phyloP scores from a whole-genome alignment of 176 grass and related monocot genomes.

The Triticum turgidum region DNA sequence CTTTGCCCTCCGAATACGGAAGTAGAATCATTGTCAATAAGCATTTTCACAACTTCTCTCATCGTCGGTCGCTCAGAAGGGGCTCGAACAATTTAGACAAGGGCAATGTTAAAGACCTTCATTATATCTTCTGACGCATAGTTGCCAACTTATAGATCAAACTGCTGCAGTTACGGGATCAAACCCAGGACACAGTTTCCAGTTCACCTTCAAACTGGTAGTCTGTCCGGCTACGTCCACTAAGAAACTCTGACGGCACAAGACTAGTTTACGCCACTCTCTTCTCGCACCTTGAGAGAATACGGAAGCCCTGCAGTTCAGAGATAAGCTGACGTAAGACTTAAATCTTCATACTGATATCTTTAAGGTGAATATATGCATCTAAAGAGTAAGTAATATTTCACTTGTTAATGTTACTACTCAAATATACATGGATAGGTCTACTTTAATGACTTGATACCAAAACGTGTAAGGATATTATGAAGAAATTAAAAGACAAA shows the following conservation, averaged over 20 bases:
- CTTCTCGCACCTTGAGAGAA: conserved; percentile 55
- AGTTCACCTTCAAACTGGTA: conserved; percentile 38
- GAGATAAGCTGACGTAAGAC: conserved; percentile 21
- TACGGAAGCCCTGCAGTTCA: conserved; percentile 60
- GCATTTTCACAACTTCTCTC: conserved; percentile 84
- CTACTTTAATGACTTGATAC: background rate
- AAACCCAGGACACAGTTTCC: conserved; percentile 56
- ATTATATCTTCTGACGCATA: conserved; percentile 57
- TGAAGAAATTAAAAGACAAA: background rate
- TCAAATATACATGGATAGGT: background rate
- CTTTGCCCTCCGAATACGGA: conserved; percentile 13
- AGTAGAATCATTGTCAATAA: conserved; percentile 51
- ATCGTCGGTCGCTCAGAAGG: conserved; percentile 49
- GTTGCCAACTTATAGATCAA: conserved; percentile 12
- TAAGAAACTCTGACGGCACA: conserved; percentile 70
- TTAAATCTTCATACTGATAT: background rate
- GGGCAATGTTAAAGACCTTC: conserved; percentile 58
- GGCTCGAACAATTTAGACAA: conserved; percentile 44
- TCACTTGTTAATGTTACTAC: background rate
- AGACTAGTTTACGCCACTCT: conserved; percentile 55
- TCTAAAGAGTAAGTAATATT: background rate
- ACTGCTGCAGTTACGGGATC: conserved; percentile 2
- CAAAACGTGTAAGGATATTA: background rate
- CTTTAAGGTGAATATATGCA: background rate
- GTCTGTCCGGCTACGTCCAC: conserved; percentile 43